These are phyloP conservation scores for Geotrichum ghanense DNA, from an alignment of 805 yeast species.

Conservation along the genomic window DNA sequence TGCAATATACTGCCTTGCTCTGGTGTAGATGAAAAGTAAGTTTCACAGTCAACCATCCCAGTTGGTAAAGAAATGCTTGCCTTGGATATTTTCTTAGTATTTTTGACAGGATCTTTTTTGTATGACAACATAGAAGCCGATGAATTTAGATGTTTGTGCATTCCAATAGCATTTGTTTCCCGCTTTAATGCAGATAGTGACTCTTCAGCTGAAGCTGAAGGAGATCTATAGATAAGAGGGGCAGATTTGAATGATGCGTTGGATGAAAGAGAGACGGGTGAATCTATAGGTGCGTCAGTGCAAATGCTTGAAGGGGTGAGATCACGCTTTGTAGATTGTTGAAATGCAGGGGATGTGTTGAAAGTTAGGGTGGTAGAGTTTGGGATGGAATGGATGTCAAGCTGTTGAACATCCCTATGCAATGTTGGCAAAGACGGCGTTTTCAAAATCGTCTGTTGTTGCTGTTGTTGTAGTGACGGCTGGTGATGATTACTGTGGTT, in stretches of 20 bases:
- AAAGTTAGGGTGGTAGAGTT: not conserved
- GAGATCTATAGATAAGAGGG: not conserved
- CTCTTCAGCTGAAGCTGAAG: not conserved
- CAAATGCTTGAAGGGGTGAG: not conserved
- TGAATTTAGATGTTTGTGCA: too few species aligned
- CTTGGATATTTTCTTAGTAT: constrained; percentile 6
- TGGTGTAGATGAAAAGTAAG: constrained; percentile 5
- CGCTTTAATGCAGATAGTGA: too few species aligned
- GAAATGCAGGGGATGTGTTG: not conserved
- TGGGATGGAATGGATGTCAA: too few species aligned
- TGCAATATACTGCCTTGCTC: not conserved
- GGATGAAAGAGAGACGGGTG: not conserved
- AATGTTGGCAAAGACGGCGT: too few species aligned
- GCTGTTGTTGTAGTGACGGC: too few species aligned
- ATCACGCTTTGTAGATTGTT: not conserved
- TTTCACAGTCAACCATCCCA: constrained; percentile 3
- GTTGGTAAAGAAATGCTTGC: constrained; percentile 9
- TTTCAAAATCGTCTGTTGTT: too few species aligned
- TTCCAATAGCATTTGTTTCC: too few species aligned
- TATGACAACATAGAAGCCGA: not conserved
- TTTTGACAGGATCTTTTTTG: not conserved
- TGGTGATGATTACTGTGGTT: too few species aligned
- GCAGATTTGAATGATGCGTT: not conserved
- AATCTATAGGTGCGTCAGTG: not conserved
- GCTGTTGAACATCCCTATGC: too few species aligned